Evolutionary conservation across 352 stramenopile species (phyloP), one percentile per base, ranked within the genome.

Genomic region (Globisporangium radiosum): DNA sequence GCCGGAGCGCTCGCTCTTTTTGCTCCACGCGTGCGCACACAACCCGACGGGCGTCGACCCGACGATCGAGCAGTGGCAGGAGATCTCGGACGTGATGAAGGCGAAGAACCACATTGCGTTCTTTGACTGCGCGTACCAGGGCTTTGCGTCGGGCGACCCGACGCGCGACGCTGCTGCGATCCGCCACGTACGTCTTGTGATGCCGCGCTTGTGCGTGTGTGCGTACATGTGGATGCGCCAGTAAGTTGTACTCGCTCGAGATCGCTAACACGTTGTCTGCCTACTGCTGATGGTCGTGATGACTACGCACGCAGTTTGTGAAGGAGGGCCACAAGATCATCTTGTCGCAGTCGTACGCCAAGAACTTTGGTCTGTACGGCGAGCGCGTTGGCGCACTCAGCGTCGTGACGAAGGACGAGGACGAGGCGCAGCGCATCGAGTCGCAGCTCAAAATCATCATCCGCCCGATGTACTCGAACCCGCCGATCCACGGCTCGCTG

Each of bases 291-390:
- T 25, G 25, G 25, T 25, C 25, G 25, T 25, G 25, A 25, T 25
- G 25, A 25, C 25, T 25, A 25, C 25, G 25, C 25, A 25, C 13
- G 47, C 39, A 76, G 75, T 99, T 99, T 78, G 97, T 99, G 6
- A 92, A 97, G 57, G 94, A 99, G 59, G 98, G 98, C 39, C 96
- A 99, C 81, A 92, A 97, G 61, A 85, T 99, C 69, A 73, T 97
- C 14, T 74, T 99, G 55, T 93, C 94, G 43, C 97, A 99, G 85
- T 98, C 90, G 68, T 99, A 99, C 76, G 97, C 97, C 47, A 99
- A 99, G 85, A 99, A 99, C 91, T 99, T 99, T 74, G 98, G 98
- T 60, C 87, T 99, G 10, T 99, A 99, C 79, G 98, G 98, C 57
- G 95, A 99, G 72, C 83, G 98, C 68, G 90, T 99, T 33, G 98